These are phyloP conservation scores for Erigeron canadensis DNA, from an alignment of 129 eudicot species.

Conservation along the genomic window DNA sequence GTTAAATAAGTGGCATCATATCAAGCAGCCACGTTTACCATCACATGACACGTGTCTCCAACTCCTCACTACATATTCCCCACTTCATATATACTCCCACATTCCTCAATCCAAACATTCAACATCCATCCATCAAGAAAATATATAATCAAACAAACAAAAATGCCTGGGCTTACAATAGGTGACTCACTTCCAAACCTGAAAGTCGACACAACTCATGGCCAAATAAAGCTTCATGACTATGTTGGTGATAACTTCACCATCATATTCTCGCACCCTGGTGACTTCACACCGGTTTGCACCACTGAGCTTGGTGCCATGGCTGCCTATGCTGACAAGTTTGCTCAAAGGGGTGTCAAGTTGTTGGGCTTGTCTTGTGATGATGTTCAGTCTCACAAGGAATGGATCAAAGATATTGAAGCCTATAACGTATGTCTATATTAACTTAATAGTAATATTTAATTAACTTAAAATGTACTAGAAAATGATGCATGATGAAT, in stretches of 20 bases:
- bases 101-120: neutral
- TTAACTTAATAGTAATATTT: neutral
- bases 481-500: too few relatives aligned
- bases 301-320: conserved; percentile 80
- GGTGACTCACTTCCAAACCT: conserved; percentile 82
- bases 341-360: conserved; percentile 70
- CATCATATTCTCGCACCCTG: conserved; percentile 92
- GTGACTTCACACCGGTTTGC: conserved; percentile 96
- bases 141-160: neutral
- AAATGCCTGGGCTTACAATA: conserved; percentile 90
- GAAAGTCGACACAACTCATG: conserved; percentile 70
- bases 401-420: conserved; percentile 94
- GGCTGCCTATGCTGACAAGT: conserved; percentile 81
- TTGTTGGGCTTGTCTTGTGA: conserved; percentile 80
- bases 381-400: conserved; percentile 66
- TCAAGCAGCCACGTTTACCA: conserved; percentile 27
- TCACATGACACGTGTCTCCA: conserved; percentile 22
- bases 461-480: neutral
- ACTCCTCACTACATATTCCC: neutral
- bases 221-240: conserved; percentile 69
- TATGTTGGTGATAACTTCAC: conserved; percentile 56
- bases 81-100: too few relatives aligned
- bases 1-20: conserved; percentile 23
- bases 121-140: neutral
- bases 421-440: conserved; percentile 43